Percentiles rank a stretch among this genome's conserved stretches.
Evolutionary conservation across 768 basidiomycete species (phyloP).

Genomic region (Boletus rubescentipes): DNA sequence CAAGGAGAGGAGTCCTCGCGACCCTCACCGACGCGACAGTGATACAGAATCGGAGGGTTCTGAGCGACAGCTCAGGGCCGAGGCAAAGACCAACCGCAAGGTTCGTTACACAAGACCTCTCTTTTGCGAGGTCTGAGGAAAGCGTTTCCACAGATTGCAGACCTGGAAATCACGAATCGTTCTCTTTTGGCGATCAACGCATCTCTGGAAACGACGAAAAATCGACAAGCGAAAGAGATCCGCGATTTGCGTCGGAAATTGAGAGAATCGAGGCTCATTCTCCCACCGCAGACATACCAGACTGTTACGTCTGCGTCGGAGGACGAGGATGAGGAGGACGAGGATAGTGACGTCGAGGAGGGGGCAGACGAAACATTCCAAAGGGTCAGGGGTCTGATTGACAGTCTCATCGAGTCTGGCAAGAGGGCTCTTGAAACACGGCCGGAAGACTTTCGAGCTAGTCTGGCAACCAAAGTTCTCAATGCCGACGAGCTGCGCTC

Average conservation of each 20-base stretch:
- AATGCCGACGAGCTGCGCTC: conserved; percentile 68
- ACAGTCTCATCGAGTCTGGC: conserved; percentile 57
- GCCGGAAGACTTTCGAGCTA: conserved; percentile 49
- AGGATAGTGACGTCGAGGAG: conserved; percentile 40
- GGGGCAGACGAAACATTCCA: conserved; percentile 57
- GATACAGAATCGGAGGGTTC: conserved; percentile 35
- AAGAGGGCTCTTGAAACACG: conserved; percentile 60
- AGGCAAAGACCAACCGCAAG: conserved; percentile 87
- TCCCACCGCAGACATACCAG: conserved; percentile 64
- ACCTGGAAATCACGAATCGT: conserved; percentile 87
- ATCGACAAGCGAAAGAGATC: conserved; percentile 81
- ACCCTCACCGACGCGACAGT: conserved; percentile 28
- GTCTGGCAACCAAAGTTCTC: conserved; percentile 63
- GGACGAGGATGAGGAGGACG: conserved; percentile 43
- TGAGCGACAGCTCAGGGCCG: conserved; percentile 59
- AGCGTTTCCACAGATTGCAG: conserved; percentile 66
- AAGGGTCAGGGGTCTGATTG: conserved; percentile 63
- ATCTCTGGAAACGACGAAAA: conserved; percentile 76
- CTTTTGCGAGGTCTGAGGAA: background rate
- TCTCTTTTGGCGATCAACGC: conserved; percentile 85
- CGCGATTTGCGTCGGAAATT: conserved; percentile 79
- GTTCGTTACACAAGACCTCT: conserved; percentile 36
- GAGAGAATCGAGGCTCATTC: conserved; percentile 75
- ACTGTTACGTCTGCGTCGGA: conserved; percentile 51
- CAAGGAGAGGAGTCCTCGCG: conserved; percentile 14